Evolutionary conservation across 2,329 filamentous ascomycete genomes (phyloP).

Genomic region (Zalaria obscura): DNA sequence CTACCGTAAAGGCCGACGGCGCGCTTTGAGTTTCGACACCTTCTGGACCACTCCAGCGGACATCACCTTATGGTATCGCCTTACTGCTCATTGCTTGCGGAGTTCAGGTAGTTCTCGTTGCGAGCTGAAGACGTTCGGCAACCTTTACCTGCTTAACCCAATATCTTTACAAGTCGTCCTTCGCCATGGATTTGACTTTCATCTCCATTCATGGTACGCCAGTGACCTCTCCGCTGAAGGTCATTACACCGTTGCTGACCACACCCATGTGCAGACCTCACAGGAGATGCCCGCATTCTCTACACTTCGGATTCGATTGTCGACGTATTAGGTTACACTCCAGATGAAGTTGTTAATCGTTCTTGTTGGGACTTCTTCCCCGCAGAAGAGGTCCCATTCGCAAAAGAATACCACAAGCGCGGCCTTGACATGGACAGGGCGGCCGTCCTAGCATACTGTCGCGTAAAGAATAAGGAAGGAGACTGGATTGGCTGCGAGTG

Average conservation of each 20-base stretch:
- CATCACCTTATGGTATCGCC: too few species aligned
- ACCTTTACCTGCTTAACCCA: neutral
- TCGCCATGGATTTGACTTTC: slow-evolving; percentile 42
- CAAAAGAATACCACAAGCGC: slow-evolving; percentile 56
- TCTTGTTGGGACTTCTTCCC: slow-evolving; percentile 83
- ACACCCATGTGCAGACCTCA: slow-evolving; percentile 42
- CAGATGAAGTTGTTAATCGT: slow-evolving; percentile 59
- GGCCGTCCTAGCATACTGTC: slow-evolving; percentile 68
- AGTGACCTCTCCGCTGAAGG: neutral
- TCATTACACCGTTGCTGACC: neutral
- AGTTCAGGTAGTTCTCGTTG: too few species aligned
- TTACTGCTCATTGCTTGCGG: too few species aligned
- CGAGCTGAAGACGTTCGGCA: too few species aligned
- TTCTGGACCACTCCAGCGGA: too few species aligned
- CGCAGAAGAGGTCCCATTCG: slow-evolving; percentile 63
- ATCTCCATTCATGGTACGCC: slow-evolving; percentile 77
- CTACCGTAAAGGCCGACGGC: too few species aligned
- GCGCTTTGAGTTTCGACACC: too few species aligned
- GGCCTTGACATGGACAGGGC: slow-evolving; percentile 71
- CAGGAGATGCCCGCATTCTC: slow-evolving; percentile 61
- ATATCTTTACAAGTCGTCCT: neutral
- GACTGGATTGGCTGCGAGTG: slow-evolving; percentile 72
- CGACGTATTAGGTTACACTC: slow-evolving; percentile 69
- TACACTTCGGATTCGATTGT: slow-evolving; percentile 74
- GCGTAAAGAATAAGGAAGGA: slow-evolving; percentile 53